Percentiles rank a stretch among this genome's conserved stretches.
Evolutionary conservation across 768 basidiomycete genomes (phyloP).

Genomic region (Artomyces pyxidatus): DNA sequence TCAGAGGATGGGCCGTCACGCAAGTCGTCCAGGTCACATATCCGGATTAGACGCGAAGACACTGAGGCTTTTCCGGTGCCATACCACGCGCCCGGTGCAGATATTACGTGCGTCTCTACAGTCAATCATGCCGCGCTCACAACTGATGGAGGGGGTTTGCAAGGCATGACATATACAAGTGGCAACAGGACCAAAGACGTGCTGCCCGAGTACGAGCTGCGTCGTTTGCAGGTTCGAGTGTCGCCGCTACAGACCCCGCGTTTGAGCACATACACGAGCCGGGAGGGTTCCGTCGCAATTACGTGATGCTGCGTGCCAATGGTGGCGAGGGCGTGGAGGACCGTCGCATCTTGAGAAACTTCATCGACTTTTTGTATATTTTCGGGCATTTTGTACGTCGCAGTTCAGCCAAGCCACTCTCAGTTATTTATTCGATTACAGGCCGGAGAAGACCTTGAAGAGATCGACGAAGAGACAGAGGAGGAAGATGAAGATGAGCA

Average conservation of each 20-base stretch:
- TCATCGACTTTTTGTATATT: conserved; percentile 89
- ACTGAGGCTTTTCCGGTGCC: conserved; percentile 80
- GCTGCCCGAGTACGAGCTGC: conserved; percentile 56
- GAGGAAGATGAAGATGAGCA: conserved; percentile 31
- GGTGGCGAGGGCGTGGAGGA: conserved; percentile 37
- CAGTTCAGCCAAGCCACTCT: neutral
- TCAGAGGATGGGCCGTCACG: conserved; percentile 25
- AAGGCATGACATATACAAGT: conserved; percentile 92
- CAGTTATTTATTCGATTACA: conserved; percentile 21
- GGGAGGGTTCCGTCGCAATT: conserved; percentile 90
- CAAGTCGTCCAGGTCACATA: conserved; percentile 17
- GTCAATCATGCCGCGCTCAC: conserved; percentile 15
- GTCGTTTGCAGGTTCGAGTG: conserved; percentile 55
- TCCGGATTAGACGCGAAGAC: conserved; percentile 33
- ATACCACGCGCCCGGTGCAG: conserved; percentile 80
- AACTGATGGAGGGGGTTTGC: conserved; percentile 5
- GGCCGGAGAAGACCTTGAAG: conserved; percentile 84
- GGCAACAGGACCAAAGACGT: conserved; percentile 70
- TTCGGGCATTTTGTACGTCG: conserved; percentile 91
- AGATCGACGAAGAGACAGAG: conserved; percentile 53
- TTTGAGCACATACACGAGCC: conserved; percentile 94
- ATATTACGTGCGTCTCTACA: conserved; percentile 71
- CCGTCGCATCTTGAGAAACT: conserved; percentile 67
- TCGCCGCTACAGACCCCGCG: conserved; percentile 53
- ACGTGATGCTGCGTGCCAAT: conserved; percentile 64